Evolutionary conservation across 768 basidiomycete species (phyloP).

Genomic region (Rhizopogon sp.): DNA sequence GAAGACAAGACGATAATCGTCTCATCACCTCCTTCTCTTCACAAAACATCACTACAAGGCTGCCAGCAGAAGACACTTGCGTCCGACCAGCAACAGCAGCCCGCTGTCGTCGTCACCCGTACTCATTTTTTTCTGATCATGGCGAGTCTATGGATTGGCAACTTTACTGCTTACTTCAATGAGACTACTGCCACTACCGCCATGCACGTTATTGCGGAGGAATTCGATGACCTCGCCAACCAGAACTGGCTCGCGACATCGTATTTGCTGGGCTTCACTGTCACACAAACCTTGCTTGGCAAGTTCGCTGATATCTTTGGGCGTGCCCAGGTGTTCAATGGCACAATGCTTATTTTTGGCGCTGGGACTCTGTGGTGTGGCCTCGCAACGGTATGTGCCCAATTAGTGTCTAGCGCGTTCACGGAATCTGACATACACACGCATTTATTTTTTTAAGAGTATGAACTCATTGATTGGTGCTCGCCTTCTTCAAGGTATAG

Average conservation of each 20-base stretch:
- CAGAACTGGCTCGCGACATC: constrained; percentile 32
- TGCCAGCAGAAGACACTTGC: background rate
- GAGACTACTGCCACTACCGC: constrained; percentile 30
- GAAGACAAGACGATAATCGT: constrained; percentile 18
- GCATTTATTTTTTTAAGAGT: constrained; percentile 14
- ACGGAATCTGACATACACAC: constrained; percentile 3
- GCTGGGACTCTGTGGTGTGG: constrained; percentile 30
- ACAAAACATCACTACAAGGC: constrained; percentile 1
- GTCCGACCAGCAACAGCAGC: constrained; percentile 9
- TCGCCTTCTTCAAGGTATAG: constrained; percentile 32
- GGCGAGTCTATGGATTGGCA: constrained; percentile 28
- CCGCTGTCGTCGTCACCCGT: constrained; percentile 23
- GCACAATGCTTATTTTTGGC: constrained; percentile 30
- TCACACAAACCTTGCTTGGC: constrained; percentile 30
- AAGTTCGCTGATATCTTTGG: constrained; percentile 32
- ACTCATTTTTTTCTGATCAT: constrained; percentile 29
- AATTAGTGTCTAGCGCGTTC: background rate
- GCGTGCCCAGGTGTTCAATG: constrained; percentile 28
- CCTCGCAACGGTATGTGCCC: constrained; percentile 21
- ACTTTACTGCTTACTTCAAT: constrained; percentile 31
- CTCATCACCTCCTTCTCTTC: constrained; percentile 1
- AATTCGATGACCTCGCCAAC: constrained; percentile 24
- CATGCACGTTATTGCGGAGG: constrained; percentile 29
- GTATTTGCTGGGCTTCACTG: constrained; percentile 31
- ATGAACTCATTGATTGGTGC: constrained; percentile 30